Evolutionary conservation across 345 rosid genomes (phyloP).

Genomic region (Garcia nutans): DNA sequence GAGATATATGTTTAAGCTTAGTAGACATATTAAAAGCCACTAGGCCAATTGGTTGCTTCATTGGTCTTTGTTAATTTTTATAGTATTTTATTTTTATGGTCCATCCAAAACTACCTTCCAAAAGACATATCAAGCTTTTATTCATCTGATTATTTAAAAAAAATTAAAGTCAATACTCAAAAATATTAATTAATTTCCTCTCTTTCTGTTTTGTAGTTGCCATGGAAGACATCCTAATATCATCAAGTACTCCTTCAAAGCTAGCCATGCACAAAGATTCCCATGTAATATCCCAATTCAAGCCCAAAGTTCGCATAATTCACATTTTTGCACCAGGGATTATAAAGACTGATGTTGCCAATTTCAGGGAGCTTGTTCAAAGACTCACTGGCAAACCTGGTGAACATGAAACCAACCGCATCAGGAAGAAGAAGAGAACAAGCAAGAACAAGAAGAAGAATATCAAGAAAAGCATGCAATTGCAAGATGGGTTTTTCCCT

Average conservation of each 20-base stretch:
- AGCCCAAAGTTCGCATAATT: constrained; percentile 45
- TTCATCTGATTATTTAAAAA: background rate
- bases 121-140: background rate
- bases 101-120: background rate
- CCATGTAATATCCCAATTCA: constrained; percentile 22
- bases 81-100: background rate
- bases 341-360: constrained; percentile 45
- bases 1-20: background rate
- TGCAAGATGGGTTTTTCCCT: background rate
- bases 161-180: background rate
- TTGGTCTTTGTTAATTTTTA: background rate
- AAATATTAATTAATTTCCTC: background rate
- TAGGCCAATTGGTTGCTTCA: background rate
- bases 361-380: constrained; percentile 47
- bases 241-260: constrained; percentile 11
- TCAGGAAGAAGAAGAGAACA: constrained; percentile 3
- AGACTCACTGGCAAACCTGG: constrained; percentile 45
- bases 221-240: constrained; percentile 9
- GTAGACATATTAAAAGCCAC: background rate
- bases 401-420: background rate
- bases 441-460: constrained; percentile 8
- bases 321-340: constrained; percentile 50
- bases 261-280: constrained; percentile 33
- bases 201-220: background rate
- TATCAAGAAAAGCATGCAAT: background rate